Evolutionary conservation across 73 alveolate species (phyloP), one percentile per base, ranked within the genome.

Genomic region (Tetrahymena thermophila): DNA sequence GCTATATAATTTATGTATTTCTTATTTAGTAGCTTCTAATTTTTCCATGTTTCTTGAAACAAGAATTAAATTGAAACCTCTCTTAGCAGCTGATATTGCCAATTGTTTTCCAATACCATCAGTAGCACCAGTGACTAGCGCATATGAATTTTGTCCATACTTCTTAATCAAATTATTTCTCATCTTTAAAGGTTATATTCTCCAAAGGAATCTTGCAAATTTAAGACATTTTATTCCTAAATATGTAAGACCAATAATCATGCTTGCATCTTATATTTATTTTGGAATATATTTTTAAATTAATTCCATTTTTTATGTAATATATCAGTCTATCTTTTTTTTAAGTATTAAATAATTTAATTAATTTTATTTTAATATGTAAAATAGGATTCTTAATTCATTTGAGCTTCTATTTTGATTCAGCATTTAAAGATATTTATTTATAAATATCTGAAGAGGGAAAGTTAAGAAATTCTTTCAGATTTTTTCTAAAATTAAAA

Each of bases 91-190:
- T 43, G 85, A 85, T 34, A 28, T 43, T 21, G 98, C 95, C 31
- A 96, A 95, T 31, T 96, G 96, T 94, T 96, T 96, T 35, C 98
- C 98, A 31, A 96, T 94, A 17, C 98, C 98, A 85, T 96, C 98
- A 17, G 98, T 94, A 16, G 97, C 96, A 4, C 98, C 98, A 34
- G 98, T 96, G 4, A 96, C 95, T 94, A 96, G 34, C 25, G 94
- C 98, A 42, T 93, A 96, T 21, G 94, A 55, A 25, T 85, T 85
- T 8, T 71, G 4, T 23, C 89, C 89, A 71, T 71, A 71, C 37
- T 31, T 71, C 23, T 8, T 28, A 71, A 71, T 71, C 40, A 71
- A 71, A 13, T 71, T 71, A 71, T 71, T 71, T 71, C 89, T 71
- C 4, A 71, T 0, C 23, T 34, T 71, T 3, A 71, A 31, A 28